Base-by-base conservation (phyloP, 345 rosid species). In the Citrus reticulata region DNA sequence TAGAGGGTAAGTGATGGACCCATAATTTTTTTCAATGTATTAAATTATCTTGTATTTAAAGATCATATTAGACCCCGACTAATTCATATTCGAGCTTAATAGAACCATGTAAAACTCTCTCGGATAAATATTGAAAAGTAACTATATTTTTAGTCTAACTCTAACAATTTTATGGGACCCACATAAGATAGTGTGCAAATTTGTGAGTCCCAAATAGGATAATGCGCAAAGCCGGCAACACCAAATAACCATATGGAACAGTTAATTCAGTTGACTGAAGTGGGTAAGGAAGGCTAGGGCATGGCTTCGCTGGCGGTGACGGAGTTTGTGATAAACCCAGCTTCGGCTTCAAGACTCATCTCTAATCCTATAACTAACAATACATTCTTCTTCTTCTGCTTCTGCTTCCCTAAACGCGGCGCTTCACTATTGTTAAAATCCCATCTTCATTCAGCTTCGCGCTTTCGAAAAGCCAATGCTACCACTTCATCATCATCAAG, bases 11-110 rank as follows among this genome's bases (percentile, higher is more conserved):
- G 7, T 35, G 37, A 35, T 34, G 0, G 35, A 34, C 0, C 35
- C 0, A 34, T 0, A 34, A 34, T 34, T 34, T 34, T 34, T 32
- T 34, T 34, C 0, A 0, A 0, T 34, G 0, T 5, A 34, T 34
- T 34, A 34, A 34, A 34, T 34, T 0, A 34, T 34, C 0, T 34
- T 34, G 0, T 34, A 34, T 5, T 0, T 0, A 0, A 34, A 34
- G 0, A 34, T 34, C 0, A 34, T 0, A 34, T 34, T 34, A 5
- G 0, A 34, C 5, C 0, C 0, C 1, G 1, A 35, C 1, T 35
- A 5, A 35, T 35, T 6, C 0, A 35, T 0, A 35, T 35, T 35
- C 1, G 1, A 35, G 0, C 1, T 5, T 0, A 6, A 0, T 35
- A 35, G 0, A 5, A 0, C 1, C 0, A 24, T 24, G 0, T 35